phyloP scores from a whole-genome alignment of 495 filamentous ascomycete species.

The Hyaloscypha variabilis region DNA sequence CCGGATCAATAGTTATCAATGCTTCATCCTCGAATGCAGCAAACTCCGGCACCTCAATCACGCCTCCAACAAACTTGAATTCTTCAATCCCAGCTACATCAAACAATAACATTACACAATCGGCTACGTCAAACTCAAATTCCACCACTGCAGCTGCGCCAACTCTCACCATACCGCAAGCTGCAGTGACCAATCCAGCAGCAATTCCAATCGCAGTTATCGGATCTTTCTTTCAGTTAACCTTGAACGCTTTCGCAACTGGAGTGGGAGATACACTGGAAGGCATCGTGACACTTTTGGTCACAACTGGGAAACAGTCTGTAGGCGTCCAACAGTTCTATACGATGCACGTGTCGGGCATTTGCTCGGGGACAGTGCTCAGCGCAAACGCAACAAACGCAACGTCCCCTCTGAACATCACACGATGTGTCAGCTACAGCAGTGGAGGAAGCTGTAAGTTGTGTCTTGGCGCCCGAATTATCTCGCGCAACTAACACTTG shows the following conservation, averaged over 20 bases:
- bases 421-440: slow-evolving; percentile 14
- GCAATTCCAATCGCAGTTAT: slow-evolving; percentile 13
- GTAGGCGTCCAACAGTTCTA: slow-evolving; percentile 6
- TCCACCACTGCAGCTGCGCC: slow-evolving; percentile 5
- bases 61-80: neutral
- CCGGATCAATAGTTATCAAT: neutral
- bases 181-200: slow-evolving; percentile 6
- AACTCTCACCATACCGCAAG: slow-evolving; percentile 5
- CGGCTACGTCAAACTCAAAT: slow-evolving; percentile 5
- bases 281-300: neutral
- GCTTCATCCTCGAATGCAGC: neutral
- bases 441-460: slow-evolving; percentile 9
- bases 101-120: neutral
- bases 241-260: slow-evolving; percentile 12
- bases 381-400: slow-evolving; percentile 5
- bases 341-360: slow-evolving; percentile 4
- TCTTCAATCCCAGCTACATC: slow-evolving; percentile 2
- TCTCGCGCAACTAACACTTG: neutral
- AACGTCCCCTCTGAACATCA: slow-evolving; percentile 10
- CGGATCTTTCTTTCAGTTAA: slow-evolving; percentile 5
- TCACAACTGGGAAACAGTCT: slow-evolving; percentile 6
- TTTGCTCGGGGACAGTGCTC: neutral
- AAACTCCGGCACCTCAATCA: neutral
- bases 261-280: neutral
- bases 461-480: neutral